Conservation (phyloP, 2,329 filamentous ascomycete genomes). For the Calonectria hongkongensis region DNA sequence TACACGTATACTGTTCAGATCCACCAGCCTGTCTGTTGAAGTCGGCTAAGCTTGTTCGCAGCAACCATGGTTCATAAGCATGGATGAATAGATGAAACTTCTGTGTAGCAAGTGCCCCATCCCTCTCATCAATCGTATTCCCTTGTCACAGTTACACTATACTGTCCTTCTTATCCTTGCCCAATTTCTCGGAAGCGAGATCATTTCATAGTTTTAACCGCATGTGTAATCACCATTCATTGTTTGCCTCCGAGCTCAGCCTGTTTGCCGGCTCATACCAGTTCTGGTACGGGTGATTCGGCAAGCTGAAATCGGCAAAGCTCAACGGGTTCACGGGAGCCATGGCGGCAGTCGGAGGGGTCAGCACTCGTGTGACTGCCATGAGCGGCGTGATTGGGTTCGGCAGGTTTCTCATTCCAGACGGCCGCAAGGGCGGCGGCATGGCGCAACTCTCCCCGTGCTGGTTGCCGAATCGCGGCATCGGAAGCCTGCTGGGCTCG, state of each 20-base stretch:
- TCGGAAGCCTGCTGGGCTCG: slow-evolving; percentile 56
- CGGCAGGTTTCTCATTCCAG: background rate
- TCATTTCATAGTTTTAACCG: too few relatives aligned
- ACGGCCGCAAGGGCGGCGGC: slow-evolving; percentile 24
- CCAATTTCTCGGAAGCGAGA: background rate
- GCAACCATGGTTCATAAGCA: background rate
- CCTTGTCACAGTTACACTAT: background rate
- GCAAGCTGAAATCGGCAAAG: slow-evolving; percentile 84
- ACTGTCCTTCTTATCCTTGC: too few relatives aligned
- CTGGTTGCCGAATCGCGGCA: background rate
- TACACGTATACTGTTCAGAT: background rate
- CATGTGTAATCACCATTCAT: slow-evolving; percentile 2
- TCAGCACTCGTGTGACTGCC: slow-evolving; percentile 45
- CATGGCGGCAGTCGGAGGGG: slow-evolving; percentile 56
- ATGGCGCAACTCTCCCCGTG: slow-evolving; percentile 13
- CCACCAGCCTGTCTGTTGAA: background rate
- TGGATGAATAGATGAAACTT: slow-evolving; percentile 1
- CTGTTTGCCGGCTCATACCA: slow-evolving; percentile 85
- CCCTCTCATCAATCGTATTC: background rate
- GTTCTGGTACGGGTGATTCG: slow-evolving; percentile 87
- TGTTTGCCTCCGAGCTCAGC: slow-evolving; percentile 16
- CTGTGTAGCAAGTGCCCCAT: background rate
- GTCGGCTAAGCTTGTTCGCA: background rate
- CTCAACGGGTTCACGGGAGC: slow-evolving; percentile 80
- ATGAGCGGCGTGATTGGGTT: slow-evolving; percentile 34